phyloP scores from a whole-genome alignment of 108 stramenopile species.

The Chaetoceros tenuissimus region DNA sequence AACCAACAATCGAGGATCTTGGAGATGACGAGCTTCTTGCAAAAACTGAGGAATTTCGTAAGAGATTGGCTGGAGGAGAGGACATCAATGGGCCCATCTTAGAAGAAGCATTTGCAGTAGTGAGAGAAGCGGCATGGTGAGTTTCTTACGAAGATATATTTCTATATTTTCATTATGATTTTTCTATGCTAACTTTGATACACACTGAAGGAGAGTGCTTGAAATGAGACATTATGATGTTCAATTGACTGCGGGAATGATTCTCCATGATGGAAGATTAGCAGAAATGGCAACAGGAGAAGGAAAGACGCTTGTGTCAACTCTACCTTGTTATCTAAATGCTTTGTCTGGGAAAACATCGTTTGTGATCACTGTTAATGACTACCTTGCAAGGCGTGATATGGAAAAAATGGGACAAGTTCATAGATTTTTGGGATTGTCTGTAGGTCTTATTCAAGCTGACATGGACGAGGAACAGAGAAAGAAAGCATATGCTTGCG shows the following conservation, averaged over 20 bases:
- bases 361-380: slow-evolving; percentile 91
- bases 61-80: slow-evolving; percentile 59
- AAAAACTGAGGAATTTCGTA: slow-evolving; percentile 73
- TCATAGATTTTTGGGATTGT: slow-evolving; percentile 85
- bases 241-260: slow-evolving; percentile 86
- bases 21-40: slow-evolving; percentile 80
- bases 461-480: slow-evolving; percentile 79
- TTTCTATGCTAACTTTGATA: neutral
- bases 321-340: slow-evolving; percentile 81
- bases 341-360: slow-evolving; percentile 65
- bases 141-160: slow-evolving; percentile 3
- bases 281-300: slow-evolving; percentile 98
- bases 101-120: slow-evolving; percentile 93
- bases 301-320: slow-evolving; percentile 93
- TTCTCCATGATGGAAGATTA: slow-evolving; percentile 83
- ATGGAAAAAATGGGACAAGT: slow-evolving; percentile 94
- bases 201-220: slow-evolving; percentile 61
- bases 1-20: slow-evolving; percentile 72
- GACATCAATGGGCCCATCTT: slow-evolving; percentile 62
- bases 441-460: slow-evolving; percentile 88
- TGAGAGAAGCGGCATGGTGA: slow-evolving; percentile 92
- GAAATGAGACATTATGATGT: slow-evolving; percentile 93
- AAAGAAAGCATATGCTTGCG: slow-evolving; percentile 74
- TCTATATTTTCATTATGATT: neutral
- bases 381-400: slow-evolving; percentile 91